Evolutionary conservation across 202 grass and related monocot species (phyloP).

Genomic region (Hordeum pubiflorum): DNA sequence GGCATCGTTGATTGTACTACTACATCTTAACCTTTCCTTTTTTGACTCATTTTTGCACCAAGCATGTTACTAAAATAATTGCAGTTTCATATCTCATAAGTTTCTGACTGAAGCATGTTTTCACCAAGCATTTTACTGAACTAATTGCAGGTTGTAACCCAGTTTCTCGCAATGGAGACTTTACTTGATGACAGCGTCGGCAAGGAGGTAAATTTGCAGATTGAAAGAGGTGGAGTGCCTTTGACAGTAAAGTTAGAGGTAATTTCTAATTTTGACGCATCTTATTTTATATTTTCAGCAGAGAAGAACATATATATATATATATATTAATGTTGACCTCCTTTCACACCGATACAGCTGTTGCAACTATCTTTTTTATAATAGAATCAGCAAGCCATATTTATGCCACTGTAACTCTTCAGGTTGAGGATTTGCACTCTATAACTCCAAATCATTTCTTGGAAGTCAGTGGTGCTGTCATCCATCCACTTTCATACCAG

Average conservation of each 20-base stretch:
- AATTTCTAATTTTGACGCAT: constrained; percentile 20
- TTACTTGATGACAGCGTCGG: constrained; percentile 82
- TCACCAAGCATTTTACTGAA: constrained; percentile 13
- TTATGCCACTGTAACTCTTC: constrained; percentile 22
- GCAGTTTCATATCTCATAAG: constrained; percentile 25
- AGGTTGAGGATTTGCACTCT: constrained; percentile 98
- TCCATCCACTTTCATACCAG: constrained; percentile 96
- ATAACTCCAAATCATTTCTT: constrained; percentile 96
- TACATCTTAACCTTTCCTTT: background rate
- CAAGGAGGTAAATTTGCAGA: constrained; percentile 65
- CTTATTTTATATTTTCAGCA: constrained; percentile 3
- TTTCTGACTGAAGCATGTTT: background rate
- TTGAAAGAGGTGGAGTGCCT: constrained; percentile 83
- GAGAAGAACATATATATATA: constrained; percentile 1
- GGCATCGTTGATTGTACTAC: background rate
- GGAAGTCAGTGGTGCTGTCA: constrained; percentile 91
- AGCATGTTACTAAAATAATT: constrained; percentile 19
- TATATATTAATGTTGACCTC: background rate
- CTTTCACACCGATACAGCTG: background rate
- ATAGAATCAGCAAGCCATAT: background rate
- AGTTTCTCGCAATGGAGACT: constrained; percentile 88
- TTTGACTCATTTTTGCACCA: background rate
- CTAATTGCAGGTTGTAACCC: constrained; percentile 78
- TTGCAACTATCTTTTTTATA: background rate
- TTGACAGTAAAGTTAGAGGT: constrained; percentile 78